A percentile compares a stretch with the other conserved stretches of the same genome.
phyloP scores from a whole-genome alignment of 1,139 yeast species.

The Lodderomyces margitis region DNA sequence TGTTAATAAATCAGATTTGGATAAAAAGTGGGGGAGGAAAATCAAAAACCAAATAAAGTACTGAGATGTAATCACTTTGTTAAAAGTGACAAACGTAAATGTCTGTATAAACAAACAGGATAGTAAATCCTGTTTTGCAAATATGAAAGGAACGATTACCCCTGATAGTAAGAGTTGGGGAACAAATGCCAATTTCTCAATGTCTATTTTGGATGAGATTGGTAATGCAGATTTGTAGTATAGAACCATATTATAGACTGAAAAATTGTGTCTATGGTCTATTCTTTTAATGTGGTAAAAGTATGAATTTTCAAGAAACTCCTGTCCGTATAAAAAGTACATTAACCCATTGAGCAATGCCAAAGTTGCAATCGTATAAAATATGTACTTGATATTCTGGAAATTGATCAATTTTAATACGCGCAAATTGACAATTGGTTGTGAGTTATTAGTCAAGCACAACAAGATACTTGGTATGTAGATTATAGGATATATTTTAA shows the following conservation, averaged over 20 bases:
- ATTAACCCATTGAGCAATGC: slow-evolving; percentile 48
- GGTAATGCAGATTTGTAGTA: slow-evolving; percentile 57
- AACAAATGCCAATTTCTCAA: slow-evolving; percentile 63
- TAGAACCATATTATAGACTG: slow-evolving; percentile 75
- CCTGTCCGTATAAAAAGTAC: slow-evolving; percentile 69
- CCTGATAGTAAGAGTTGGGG: slow-evolving; percentile 74
- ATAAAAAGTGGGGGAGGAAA: slow-evolving; percentile 69
- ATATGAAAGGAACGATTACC: slow-evolving; percentile 57
- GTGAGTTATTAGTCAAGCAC: slow-evolving; percentile 22
- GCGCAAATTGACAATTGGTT: slow-evolving; percentile 28
- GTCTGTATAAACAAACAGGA: slow-evolving; percentile 84
- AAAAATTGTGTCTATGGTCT: slow-evolving; percentile 94
- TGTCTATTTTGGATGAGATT: slow-evolving; percentile 9
- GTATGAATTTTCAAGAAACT: slow-evolving; percentile 76
- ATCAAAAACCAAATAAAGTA: slow-evolving; percentile 93
- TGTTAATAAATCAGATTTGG: slow-evolving; percentile 38
- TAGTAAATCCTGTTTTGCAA: slow-evolving; percentile 53
- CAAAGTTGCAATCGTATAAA: slow-evolving; percentile 44
- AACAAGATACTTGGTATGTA: slow-evolving; percentile 60
- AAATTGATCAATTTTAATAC: slow-evolving; percentile 38
- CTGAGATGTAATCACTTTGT: slow-evolving; percentile 92
- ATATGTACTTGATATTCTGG: slow-evolving; percentile 45
- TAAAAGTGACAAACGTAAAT: slow-evolving; percentile 82
- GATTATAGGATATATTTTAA: slow-evolving; percentile 87
- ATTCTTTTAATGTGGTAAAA: slow-evolving; percentile 77